These are phyloP conservation scores for Rubia peregrina DNA, from an alignment of 305 asterid genomes.

Conservation along the genomic window DNA sequence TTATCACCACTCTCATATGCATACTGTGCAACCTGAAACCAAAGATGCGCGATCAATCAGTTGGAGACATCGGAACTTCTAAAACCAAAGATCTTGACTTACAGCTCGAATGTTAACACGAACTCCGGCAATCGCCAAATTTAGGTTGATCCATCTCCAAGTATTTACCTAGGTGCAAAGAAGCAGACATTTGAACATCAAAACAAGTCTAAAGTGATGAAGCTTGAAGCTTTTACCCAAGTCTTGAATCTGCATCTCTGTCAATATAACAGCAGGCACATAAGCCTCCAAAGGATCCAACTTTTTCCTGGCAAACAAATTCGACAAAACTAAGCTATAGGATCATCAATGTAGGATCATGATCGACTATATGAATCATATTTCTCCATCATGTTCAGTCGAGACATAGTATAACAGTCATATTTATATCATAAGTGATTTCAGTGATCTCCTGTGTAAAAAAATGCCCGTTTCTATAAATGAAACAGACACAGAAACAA, in stretches of 20 bases:
- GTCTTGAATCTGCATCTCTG: constrained; percentile 84
- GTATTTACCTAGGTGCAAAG: constrained; percentile 36
- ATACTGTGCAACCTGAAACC: constrained; percentile 78
- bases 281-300: constrained; percentile 91
- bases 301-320: constrained; percentile 56
- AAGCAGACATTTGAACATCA: background rate
- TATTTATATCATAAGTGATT: too few species aligned
- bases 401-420: background rate
- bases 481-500: background rate
- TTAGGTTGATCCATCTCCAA: constrained; percentile 61
- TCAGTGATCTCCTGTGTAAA: background rate
- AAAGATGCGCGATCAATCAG: background rate
- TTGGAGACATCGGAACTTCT: too few species aligned
- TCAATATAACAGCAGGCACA: constrained; percentile 78
- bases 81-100: constrained; percentile 23
- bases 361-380: background rate
- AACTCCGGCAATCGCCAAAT: constrained; percentile 73
- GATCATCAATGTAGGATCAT: background rate
- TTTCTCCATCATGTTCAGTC: background rate
- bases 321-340: background rate
- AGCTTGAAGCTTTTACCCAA: constrained; percentile 41
- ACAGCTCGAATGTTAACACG: constrained; percentile 96
- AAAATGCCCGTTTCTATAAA: background rate
- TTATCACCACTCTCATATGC: constrained; percentile 85
- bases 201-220: background rate